Percentiles rank a stretch among this genome's conserved stretches.
phyloP scores from a whole-genome alignment of 257 asterid species.

The Jasminum sambac region DNA sequence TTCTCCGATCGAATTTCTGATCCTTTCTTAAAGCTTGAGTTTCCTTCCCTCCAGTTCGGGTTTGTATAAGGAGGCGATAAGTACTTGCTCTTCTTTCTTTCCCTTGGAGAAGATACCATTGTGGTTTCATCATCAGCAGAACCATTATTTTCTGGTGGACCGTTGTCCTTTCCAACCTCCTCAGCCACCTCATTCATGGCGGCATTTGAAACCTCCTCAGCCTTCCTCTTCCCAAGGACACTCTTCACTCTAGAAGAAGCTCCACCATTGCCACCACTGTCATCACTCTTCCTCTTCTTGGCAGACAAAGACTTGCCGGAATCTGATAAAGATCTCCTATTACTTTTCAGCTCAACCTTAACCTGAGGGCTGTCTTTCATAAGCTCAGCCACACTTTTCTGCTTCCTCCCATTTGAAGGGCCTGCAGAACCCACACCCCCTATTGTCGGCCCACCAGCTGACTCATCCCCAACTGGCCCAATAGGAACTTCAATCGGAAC shows the following conservation, averaged over 20 bases:
- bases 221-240: constrained; percentile 32
- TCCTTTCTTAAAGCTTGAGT: constrained; percentile 31
- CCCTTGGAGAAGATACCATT: constrained; percentile 52
- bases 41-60: constrained; percentile 27
- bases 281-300: constrained; percentile 30
- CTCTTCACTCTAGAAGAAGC: constrained; percentile 25
- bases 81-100: constrained; percentile 82
- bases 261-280: constrained; percentile 24
- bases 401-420: constrained; percentile 50
- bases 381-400: constrained; percentile 69
- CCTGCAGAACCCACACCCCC: constrained; percentile 24
- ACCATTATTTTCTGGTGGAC: constrained; percentile 21
- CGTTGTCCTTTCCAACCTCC: constrained; percentile 23
- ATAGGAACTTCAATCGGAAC: constrained; percentile 42
- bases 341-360: constrained; percentile 20
- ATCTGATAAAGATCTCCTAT: constrained; percentile 18
- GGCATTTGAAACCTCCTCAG: constrained; percentile 12
- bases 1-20: constrained; percentile 32
- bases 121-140: constrained; percentile 25
- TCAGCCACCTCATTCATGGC: constrained; percentile 13
- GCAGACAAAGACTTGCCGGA: constrained; percentile 17
- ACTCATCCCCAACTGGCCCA: constrained; percentile 49
- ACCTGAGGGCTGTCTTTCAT: constrained; percentile 37
- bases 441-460: constrained; percentile 18
- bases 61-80: constrained; percentile 68